Evolutionary conservation across 2,329 filamentous ascomycete genomes (phyloP).

Genomic region (Xylaria sp.): DNA sequence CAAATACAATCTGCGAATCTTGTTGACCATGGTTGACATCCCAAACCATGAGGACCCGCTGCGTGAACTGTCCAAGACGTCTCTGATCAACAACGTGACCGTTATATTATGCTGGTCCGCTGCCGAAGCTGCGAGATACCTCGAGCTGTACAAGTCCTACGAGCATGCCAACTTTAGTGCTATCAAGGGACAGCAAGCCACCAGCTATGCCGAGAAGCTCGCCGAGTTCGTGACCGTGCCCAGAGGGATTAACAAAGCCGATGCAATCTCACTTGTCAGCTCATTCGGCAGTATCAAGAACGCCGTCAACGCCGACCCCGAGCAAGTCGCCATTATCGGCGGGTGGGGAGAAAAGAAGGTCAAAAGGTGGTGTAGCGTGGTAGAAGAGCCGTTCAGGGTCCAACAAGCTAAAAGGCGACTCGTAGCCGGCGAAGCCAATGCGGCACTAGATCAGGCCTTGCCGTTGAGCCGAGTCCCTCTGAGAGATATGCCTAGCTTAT

Average conservation of each 20-base stretch:
- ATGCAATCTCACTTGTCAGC: slow-evolving; percentile 88
- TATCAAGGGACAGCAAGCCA: slow-evolving; percentile 86
- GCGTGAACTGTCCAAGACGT: slow-evolving; percentile 91
- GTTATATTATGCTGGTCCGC: slow-evolving; percentile 94
- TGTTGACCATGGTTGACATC: slow-evolving; percentile 94
- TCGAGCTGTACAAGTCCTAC: slow-evolving; percentile 94
- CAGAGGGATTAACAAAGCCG: slow-evolving; percentile 90
- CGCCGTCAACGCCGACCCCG: slow-evolving; percentile 86
- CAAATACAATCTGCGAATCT: slow-evolving; percentile 85
- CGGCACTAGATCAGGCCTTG: slow-evolving; percentile 53
- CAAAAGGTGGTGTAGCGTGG: slow-evolving; percentile 81
- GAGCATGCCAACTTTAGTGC: slow-evolving; percentile 84
- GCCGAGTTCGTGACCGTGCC: slow-evolving; percentile 94
- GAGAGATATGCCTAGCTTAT: slow-evolving; percentile 53
- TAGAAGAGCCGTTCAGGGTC: slow-evolving; percentile 86
- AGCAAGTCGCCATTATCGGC: slow-evolving; percentile 84
- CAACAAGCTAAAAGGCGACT: slow-evolving; percentile 69
- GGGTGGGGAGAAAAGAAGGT: slow-evolving; percentile 98
- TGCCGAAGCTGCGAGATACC: slow-evolving; percentile 90
- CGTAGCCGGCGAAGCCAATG: slow-evolving; percentile 44
- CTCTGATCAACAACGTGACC: slow-evolving; percentile 91
- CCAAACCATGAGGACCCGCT: slow-evolving; percentile 91
- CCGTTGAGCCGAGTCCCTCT: slow-evolving; percentile 55
- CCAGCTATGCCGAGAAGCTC: slow-evolving; percentile 84
- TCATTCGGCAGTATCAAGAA: slow-evolving; percentile 90